Evolutionary conservation across 306 rosid genomes (phyloP).

Genomic region (Castanea sativa): DNA sequence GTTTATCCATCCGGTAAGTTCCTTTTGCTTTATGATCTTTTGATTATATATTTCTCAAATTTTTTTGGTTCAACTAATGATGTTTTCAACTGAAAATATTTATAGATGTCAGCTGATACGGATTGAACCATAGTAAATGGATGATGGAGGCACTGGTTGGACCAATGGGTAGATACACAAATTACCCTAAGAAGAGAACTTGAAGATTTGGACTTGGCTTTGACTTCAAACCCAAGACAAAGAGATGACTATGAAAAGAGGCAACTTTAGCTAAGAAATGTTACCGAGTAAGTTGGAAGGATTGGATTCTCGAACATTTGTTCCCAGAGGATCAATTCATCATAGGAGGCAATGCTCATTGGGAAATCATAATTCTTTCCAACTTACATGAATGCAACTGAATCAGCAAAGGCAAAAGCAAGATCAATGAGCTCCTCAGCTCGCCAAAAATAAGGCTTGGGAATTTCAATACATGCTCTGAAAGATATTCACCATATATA

Average conservation of each 20-base stretch:
- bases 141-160: constrained; percentile 96
- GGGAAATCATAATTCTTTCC: constrained; percentile 64
- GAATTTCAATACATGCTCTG: constrained; percentile 57
- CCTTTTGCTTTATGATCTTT: not conserved
- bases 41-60: not conserved
- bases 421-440: constrained; percentile 70
- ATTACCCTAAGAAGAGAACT: no score
- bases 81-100: not conserved
- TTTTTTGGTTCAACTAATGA: constrained; percentile 18
- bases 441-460: constrained; percentile 67
- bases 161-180: no score
- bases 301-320: no score
- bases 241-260: constrained; percentile 32
- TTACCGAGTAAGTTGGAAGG: no score
- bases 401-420: constrained; percentile 77
- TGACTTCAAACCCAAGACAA: no score
- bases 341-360: no score
- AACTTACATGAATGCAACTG: constrained; percentile 90
- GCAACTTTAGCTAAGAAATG: no score
- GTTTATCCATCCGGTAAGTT: constrained; percentile 65
- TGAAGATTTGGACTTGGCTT: no score
- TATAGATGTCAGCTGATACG: constrained; percentile 79
- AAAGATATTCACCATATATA: constrained; percentile 72
- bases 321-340: no score
- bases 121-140: constrained; percentile 73